A percentile compares a stretch with the other conserved stretches of the same genome.
phyloP scores from a whole-genome alignment of 2,329 filamentous ascomycete species.

The Pseudogymnoascus sp. region DNA sequence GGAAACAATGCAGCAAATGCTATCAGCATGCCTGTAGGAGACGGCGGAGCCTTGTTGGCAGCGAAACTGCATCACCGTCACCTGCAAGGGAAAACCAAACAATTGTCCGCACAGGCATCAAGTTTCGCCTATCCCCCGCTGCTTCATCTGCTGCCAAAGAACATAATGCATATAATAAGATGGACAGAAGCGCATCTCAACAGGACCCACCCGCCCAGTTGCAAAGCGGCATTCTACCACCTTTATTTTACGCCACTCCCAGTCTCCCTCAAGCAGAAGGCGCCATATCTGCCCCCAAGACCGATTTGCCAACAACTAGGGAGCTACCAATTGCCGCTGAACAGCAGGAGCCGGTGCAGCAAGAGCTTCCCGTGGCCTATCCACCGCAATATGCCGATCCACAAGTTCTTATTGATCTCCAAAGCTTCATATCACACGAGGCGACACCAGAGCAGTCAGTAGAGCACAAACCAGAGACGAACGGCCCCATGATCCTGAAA shows the following conservation, averaged over 20 bases:
- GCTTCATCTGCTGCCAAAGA: not conserved
- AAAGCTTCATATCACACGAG: not conserved
- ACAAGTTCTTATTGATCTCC: not conserved
- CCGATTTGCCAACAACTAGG: not conserved
- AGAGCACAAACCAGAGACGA: not conserved
- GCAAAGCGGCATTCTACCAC: not conserved
- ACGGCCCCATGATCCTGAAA: not conserved
- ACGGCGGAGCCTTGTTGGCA: not conserved
- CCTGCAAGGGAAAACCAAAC: not conserved
- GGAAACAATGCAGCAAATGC: not conserved
- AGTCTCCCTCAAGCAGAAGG: not conserved
- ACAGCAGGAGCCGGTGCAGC: not conserved
- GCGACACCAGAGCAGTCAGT: not conserved
- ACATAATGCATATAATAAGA: not conserved
- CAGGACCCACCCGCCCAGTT: not conserved
- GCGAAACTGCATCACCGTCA: not conserved
- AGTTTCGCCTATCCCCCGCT: not conserved
- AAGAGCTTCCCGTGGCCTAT: not conserved
- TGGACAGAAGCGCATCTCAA: not conserved
- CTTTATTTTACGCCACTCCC: not conserved
- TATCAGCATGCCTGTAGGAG: not conserved
- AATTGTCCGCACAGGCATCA: not conserved
- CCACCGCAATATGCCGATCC: not conserved
- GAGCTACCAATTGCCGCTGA: not conserved
- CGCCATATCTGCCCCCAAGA: not conserved